Conservation (phyloP, 1,284 basidiomycete species). For the Cryptococcus sp. region DNA sequence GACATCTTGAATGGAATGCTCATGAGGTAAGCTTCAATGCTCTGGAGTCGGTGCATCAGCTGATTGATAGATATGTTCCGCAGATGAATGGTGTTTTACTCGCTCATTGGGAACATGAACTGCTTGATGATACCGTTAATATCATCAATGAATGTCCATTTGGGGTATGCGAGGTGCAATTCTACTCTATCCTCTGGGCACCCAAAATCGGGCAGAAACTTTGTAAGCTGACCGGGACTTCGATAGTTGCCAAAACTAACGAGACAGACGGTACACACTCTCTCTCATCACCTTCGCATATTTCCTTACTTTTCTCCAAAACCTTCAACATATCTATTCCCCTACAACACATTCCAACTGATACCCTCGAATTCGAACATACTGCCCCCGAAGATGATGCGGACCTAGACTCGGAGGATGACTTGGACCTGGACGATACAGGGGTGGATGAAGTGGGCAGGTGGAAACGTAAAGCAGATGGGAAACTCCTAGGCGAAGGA, state of each 20-base stretch:
- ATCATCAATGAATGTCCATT: constrained; percentile 86
- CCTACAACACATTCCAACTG: constrained; percentile 77
- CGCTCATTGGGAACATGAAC: constrained; percentile 72
- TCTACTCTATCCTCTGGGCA: constrained; percentile 85
- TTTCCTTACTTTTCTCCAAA: constrained; percentile 85
- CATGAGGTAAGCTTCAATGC: constrained; percentile 66
- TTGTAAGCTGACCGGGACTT: constrained; percentile 53
- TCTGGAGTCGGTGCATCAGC: constrained; percentile 1
- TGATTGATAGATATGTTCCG: constrained; percentile 69
- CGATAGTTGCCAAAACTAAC: not conserved
- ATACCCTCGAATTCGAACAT: constrained; percentile 82
- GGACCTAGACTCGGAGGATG: constrained; percentile 32
- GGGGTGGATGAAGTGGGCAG: constrained; percentile 54
- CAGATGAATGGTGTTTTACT: constrained; percentile 82
- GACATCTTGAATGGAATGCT: constrained; percentile 89
- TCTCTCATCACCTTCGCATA: constrained; percentile 87
- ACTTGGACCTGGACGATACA: constrained; percentile 22
- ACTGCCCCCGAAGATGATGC: constrained; percentile 42
- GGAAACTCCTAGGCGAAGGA: constrained; percentile 65
- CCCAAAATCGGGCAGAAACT: constrained; percentile 80
- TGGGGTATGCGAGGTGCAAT: constrained; percentile 67
- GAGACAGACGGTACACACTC: constrained; percentile 74
- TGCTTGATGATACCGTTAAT: constrained; percentile 63
- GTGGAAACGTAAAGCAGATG: constrained; percentile 75
- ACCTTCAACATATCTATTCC: constrained; percentile 98